Evolutionary conservation across 805 yeast genomes (phyloP).

Genomic region (Lipomyces sp.): DNA sequence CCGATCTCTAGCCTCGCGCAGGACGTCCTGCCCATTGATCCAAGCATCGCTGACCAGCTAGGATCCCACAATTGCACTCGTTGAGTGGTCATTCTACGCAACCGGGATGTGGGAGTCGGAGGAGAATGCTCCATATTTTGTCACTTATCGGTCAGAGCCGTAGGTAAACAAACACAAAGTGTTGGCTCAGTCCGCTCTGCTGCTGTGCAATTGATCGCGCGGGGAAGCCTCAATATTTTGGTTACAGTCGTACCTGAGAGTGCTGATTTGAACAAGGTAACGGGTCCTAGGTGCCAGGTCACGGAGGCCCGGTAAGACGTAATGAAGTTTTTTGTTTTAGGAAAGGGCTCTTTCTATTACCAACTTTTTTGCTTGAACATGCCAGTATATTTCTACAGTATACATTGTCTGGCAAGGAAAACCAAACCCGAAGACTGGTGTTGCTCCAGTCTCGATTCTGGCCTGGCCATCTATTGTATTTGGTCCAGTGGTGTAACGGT

Average conservation of each 20-base stretch:
- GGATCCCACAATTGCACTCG: neutral
- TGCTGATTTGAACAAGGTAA: too few relatives aligned
- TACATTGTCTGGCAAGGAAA: too few relatives aligned
- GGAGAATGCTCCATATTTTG: neutral
- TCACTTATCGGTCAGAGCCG: neutral
- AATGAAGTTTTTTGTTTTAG: too few relatives aligned
- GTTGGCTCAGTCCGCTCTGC: neutral
- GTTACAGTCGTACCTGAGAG: too few relatives aligned
- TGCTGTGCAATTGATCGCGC: neutral
- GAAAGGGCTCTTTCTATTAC: too few relatives aligned
- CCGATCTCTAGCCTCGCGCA: neutral
- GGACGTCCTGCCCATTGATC: neutral
- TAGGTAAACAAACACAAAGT: neutral
- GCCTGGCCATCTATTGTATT: neutral
- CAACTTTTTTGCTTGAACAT: too few relatives aligned
- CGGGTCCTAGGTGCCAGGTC: too few relatives aligned
- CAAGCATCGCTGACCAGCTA: neutral
- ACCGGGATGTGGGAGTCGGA: neutral
- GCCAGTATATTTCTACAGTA: too few relatives aligned
- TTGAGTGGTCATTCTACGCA: neutral
- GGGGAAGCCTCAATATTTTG: neutral
- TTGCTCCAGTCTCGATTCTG: too few relatives aligned
- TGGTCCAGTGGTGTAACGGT: conserved; percentile 39
- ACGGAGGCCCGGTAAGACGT: too few relatives aligned
- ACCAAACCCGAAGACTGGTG: too few relatives aligned